Evolutionary conservation across 805 yeast species (phyloP), one percentile per base, ranked within the genome.

Genomic region (Hemisphaericaspora nanyangensis): DNA sequence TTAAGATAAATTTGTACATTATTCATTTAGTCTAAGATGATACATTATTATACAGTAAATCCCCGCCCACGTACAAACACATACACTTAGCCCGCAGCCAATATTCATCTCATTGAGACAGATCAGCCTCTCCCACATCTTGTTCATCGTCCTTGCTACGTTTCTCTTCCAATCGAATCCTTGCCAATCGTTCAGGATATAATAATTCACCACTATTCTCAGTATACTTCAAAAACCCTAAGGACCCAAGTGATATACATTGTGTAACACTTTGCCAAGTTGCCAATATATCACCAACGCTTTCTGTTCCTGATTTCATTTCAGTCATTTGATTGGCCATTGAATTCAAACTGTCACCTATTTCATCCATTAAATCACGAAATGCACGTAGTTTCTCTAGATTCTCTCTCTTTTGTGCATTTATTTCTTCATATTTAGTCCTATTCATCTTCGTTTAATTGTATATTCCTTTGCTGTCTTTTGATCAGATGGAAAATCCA

Each of bases 221-320:
- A 1, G 65, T 49, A 40, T 76, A 69, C 31, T 66, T 69, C 42
- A 68, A 47, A 42, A 77, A 51, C n/a, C 79, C 71, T 50, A 72
- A 50, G 18, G 77, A 67, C 24, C 88, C 88, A 47, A 83, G 58
- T 8, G 82, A 73, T 0, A 82, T 74, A 3, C 85, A 73, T 42
- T 77, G 67, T 15, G 79, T 62, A 15, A 82, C 80, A 40, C 74
- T 76, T 39, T 74, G 72, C 90, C 90, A 82, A 48, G 79, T 81
- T 3, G 77, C 67, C 49, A 84, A 67, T 1, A 82, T 76, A 5
- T 70, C 58, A 2, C 77, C 76, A 6, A 80, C 80, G 28, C 82
- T 74, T 36, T 70, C 79, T 1, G 87, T 70, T 0, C 88, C 88
- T 29, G 72, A 72, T 35, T 69, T 59, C 58, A 79, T 59, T 12